Conservation (phyloP, 1,139 yeast species). For the Sugiyamaella castrensis region DNA sequence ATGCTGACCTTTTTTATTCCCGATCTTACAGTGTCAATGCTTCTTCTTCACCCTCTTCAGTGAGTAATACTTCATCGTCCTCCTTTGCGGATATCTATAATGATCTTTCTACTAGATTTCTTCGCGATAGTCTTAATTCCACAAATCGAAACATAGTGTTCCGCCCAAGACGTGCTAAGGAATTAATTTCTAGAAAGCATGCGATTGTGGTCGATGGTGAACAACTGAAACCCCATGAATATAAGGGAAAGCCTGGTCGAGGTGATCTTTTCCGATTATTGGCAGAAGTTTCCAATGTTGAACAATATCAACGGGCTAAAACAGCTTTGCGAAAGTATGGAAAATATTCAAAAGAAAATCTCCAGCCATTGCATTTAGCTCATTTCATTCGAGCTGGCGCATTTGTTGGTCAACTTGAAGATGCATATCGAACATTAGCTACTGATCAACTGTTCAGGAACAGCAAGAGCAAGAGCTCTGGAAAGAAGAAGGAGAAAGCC, state of each 20-base stretch:
- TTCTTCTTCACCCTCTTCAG: background rate
- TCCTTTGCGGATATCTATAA: slow-evolving; percentile 13
- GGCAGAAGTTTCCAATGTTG: slow-evolving; percentile 12
- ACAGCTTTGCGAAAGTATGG: slow-evolving; percentile 16
- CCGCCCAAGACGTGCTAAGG: slow-evolving; percentile 28
- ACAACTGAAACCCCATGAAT: slow-evolving; percentile 24
- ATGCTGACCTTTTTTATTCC: too few relatives aligned
- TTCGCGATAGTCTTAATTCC: slow-evolving; percentile 22
- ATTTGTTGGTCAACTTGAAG: slow-evolving; percentile 14
- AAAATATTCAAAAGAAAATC: slow-evolving; percentile 14
- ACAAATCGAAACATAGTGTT: slow-evolving; percentile 30
- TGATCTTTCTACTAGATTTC: slow-evolving; percentile 17
- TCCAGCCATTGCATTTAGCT: slow-evolving; percentile 18
- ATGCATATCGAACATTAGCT: slow-evolving; percentile 11
- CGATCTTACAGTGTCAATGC: too few relatives aligned
- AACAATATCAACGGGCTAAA: slow-evolving; percentile 17
- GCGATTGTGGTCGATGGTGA: slow-evolving; percentile 25
- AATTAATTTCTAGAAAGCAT: slow-evolving; percentile 24
- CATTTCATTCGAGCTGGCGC: slow-evolving; percentile 17
- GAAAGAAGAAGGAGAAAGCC: slow-evolving; percentile 3
- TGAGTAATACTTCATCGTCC: background rate
- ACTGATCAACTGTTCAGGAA: slow-evolving; percentile 3
- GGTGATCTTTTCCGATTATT: slow-evolving; percentile 23
- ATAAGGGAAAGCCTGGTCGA: slow-evolving; percentile 30
- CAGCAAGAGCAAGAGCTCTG: too few relatives aligned